phyloP scores from a whole-genome alignment of 2,329 filamentous ascomycete genomes.

The Cordyceps tenuipes region DNA sequence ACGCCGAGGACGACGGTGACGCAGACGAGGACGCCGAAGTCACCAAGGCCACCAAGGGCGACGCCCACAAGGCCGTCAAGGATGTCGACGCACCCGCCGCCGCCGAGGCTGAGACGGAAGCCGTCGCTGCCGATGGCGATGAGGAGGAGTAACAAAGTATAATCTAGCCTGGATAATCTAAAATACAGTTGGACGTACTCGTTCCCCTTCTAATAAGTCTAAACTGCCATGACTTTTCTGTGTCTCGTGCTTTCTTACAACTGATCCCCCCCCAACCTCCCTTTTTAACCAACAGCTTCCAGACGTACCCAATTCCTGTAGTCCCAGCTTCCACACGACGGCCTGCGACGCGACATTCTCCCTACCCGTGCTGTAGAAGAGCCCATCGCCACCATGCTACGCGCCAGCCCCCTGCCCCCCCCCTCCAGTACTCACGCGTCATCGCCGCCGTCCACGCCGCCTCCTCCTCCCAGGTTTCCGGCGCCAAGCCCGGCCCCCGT shows the following conservation, averaged over 20 bases:
- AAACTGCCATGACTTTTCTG: not conserved
- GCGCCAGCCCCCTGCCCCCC: not conserved
- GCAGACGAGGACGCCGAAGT: conserved; percentile 18
- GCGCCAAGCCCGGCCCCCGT: not conserved
- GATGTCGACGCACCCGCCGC: conserved; percentile 19
- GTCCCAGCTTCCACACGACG: not conserved
- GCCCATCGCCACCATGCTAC: not conserved
- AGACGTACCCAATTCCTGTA: conserved; percentile 4
- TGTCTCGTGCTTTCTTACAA: not conserved
- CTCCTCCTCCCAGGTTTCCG: not conserved
- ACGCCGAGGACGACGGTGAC: conserved; percentile 21
- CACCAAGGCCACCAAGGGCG: conserved; percentile 1
- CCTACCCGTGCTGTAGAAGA: conserved; percentile 2
- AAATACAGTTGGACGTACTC: not conserved
- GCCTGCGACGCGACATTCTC: conserved; percentile 2
- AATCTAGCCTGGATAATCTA: not conserved
- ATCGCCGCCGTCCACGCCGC: not conserved
- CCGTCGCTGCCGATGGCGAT: not conserved
- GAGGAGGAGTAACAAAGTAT: not conserved
- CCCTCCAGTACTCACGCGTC: not conserved
- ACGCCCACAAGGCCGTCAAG: conserved; percentile 22
- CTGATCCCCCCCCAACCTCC: not conserved
- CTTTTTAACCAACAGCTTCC: conserved; percentile 2
- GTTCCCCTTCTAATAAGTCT: not conserved
- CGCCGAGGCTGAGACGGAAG: conserved; percentile 21